These are phyloP conservation scores for Pouteria glomerata DNA, from an alignment of 148 eudicot species.

Conservation along the genomic window DNA sequence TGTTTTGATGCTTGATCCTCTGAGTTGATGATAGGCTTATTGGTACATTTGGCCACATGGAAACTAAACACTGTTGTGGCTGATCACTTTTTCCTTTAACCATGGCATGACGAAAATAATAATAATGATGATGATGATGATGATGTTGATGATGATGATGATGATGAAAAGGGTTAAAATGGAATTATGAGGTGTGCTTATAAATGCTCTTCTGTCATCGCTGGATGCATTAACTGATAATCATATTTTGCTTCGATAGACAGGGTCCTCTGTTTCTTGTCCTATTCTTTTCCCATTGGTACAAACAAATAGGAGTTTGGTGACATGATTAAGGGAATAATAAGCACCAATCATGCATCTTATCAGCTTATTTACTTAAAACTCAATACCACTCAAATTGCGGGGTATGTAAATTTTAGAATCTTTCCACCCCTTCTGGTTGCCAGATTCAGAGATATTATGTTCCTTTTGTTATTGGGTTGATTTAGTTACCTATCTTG, in stretches of 20 bases:
- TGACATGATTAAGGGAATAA: background rate
- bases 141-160: background rate
- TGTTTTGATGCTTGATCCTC: background rate
- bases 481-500: background rate
- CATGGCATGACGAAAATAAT: background rate
- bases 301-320: background rate
- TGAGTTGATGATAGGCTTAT: background rate
- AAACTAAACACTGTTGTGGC: background rate
- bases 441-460: background rate
- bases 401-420: background rate
- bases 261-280: background rate
- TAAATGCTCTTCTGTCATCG: slow-evolving; percentile 7
- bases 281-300: background rate
- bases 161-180: background rate
- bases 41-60: background rate
- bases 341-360: background rate
- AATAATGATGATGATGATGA: background rate
- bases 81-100: background rate
- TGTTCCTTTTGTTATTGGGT: background rate
- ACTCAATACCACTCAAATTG: too few species aligned
- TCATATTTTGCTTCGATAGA: background rate
- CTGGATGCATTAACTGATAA: background rate
- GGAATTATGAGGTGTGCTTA: background rate
- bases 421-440: background rate
- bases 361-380: background rate